Evolutionary conservation across 345 rosid species (phyloP).

Genomic region (Chamaenerion angustifolium): DNA sequence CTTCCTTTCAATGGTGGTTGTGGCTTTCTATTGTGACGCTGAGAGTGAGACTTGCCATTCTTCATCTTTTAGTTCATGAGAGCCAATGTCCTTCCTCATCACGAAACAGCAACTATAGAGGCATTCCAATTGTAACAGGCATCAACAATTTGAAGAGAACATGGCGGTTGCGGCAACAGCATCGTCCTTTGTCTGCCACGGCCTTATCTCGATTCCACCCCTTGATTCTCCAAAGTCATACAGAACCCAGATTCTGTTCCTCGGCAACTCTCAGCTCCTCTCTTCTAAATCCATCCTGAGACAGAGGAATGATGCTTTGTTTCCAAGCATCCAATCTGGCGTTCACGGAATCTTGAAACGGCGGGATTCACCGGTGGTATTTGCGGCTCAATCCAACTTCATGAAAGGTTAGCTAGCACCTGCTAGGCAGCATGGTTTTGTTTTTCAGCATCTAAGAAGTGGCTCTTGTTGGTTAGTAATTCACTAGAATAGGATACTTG

Average conservation of each 20-base stretch:
- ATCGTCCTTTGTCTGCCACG: background rate
- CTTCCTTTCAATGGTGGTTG: no score
- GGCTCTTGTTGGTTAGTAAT: background rate
- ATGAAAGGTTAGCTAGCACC: constrained; percentile 9
- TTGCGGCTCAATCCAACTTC: constrained; percentile 11
- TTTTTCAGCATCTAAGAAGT: background rate
- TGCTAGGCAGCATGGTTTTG: background rate
- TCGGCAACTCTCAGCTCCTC: background rate
- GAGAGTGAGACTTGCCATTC: no score
- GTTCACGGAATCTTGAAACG: background rate
- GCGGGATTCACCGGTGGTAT: constrained; percentile 4
- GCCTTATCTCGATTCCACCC: constrained; percentile 1
- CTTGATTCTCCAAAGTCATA: background rate
- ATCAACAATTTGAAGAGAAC: background rate
- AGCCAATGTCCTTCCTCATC: no score
- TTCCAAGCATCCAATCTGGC: background rate
- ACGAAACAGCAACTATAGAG: no score
- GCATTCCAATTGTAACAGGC: background rate
- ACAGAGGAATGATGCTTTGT: background rate
- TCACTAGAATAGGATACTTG: background rate
- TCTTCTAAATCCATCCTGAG: background rate
- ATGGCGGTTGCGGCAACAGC: background rate
- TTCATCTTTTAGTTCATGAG: no score
- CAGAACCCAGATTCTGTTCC: background rate
- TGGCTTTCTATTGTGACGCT: no score